A percentile compares a stretch with the other conserved stretches of the same genome.
Evolutionary conservation across 2,329 filamentous ascomycete species (phyloP).

Genomic region (Mycosphaerella arachidis): DNA sequence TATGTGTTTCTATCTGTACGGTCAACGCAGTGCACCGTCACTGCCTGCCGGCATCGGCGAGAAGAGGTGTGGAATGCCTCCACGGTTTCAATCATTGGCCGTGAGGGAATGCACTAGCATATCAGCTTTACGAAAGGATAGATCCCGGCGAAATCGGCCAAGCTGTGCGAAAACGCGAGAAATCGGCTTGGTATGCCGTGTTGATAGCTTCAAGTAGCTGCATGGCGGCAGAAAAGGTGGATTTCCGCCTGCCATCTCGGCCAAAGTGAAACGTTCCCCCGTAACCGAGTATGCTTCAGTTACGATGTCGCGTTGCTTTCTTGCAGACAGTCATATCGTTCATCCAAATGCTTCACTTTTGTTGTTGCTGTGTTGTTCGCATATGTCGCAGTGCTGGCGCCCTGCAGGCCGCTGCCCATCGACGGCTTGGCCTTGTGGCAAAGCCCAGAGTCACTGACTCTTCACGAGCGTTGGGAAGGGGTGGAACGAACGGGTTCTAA

Average conservation of each 20-base stretch:
- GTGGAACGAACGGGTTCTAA: no score
- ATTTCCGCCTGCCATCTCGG: background rate
- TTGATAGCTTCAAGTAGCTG: background rate
- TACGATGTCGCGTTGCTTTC: background rate
- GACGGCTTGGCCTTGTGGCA: no score
- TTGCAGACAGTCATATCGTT: background rate
- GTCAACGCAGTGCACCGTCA: background rate
- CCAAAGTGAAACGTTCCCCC: background rate
- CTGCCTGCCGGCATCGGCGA: slow-evolving; percentile 2
- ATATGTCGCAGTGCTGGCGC: no score
- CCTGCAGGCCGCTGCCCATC: no score
- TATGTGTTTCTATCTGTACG: background rate
- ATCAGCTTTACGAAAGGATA: background rate
- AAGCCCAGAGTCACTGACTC: no score
- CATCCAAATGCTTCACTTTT: no score
- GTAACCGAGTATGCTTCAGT: background rate
- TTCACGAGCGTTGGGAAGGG: no score
- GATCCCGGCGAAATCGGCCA: background rate
- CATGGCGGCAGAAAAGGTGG: background rate
- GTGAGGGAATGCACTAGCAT: background rate
- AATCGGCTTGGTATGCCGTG: background rate
- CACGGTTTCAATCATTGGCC: background rate
- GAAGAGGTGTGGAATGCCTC: background rate
- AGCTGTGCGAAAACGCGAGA: background rate
- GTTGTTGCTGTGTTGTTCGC: no score